Conservation (phyloP, 176 grass and related monocot genomes). For the Paspalum vaginatum region DNA sequence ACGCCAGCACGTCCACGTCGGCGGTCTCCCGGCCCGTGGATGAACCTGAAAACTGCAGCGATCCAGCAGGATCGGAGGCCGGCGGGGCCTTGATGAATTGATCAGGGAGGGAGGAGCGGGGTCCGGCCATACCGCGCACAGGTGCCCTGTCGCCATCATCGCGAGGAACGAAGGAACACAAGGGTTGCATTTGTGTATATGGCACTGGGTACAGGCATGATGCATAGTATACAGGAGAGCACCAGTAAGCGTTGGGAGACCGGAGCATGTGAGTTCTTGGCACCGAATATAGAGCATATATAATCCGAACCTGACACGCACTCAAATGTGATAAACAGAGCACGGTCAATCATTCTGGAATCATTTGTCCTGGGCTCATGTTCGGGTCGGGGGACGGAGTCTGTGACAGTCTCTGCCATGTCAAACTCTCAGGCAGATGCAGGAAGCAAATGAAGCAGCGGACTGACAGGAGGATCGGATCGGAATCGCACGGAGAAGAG, state of each 20-base stretch:
- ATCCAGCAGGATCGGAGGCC: neutral
- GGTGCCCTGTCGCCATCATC: neutral
- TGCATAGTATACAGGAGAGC: neutral
- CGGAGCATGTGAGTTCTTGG: slow-evolving; percentile 11
- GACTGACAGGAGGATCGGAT: neutral
- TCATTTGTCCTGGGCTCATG: neutral
- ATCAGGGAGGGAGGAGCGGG: neutral
- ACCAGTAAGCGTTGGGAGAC: too few species aligned
- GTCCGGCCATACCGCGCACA: neutral
- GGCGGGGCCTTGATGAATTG: neutral
- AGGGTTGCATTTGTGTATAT: too few species aligned
- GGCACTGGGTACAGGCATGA: neutral
- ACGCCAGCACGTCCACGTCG: slow-evolving; percentile 2
- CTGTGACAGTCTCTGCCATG: neutral
- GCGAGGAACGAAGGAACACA: neutral
- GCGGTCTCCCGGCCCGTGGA: too few species aligned
- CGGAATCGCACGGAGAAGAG: too few species aligned
- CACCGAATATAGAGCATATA: too few species aligned
- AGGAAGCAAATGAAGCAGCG: neutral
- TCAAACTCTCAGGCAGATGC: neutral
- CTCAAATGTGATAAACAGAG: neutral
- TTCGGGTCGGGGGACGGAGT: slow-evolving; percentile 2
- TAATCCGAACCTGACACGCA: slow-evolving; percentile 11
- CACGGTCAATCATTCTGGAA: neutral
- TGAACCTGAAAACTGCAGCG: neutral